Conservation (phyloP, 2,329 filamentous ascomycete species). For the Alternaria brassicae region DNA sequence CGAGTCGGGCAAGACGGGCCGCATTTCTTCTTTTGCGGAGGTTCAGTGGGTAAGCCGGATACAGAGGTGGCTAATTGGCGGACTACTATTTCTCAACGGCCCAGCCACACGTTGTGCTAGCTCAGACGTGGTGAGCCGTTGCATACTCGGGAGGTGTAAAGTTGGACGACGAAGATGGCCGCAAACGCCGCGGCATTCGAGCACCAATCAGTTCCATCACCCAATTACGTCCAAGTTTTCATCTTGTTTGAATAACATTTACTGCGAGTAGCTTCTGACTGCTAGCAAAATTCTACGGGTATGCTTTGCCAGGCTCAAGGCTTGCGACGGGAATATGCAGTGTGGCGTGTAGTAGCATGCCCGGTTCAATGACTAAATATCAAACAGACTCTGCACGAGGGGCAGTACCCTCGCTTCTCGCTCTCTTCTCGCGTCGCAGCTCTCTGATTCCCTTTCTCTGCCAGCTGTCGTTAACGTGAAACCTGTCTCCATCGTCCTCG, state of each 20-base stretch:
- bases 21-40: slow-evolving; percentile 26
- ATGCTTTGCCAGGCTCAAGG: neutral
- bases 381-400: neutral
- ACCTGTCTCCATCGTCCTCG: neutral
- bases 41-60: slow-evolving; percentile 5
- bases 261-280: neutral
- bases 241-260: neutral
- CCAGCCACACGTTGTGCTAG: neutral
- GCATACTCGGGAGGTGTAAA: neutral
- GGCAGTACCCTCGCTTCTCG: neutral
- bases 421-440: slow-evolving; percentile 6
- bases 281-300: neutral
- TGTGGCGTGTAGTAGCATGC: neutral
- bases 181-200: slow-evolving; percentile 24
- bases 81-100: neutral
- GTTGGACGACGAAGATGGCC: neutral
- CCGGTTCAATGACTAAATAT: neutral
- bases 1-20: slow-evolving; percentile 36
- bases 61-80: slow-evolving; percentile 3
- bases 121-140: neutral
- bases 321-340: neutral
- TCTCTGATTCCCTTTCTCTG: slow-evolving; percentile 3
- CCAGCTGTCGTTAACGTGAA: neutral
- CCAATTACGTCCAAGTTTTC: neutral
- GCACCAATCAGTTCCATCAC: neutral